phyloP scores from a whole-genome alignment of 441 rosid genomes.

The Adansonia madagascariensis region DNA sequence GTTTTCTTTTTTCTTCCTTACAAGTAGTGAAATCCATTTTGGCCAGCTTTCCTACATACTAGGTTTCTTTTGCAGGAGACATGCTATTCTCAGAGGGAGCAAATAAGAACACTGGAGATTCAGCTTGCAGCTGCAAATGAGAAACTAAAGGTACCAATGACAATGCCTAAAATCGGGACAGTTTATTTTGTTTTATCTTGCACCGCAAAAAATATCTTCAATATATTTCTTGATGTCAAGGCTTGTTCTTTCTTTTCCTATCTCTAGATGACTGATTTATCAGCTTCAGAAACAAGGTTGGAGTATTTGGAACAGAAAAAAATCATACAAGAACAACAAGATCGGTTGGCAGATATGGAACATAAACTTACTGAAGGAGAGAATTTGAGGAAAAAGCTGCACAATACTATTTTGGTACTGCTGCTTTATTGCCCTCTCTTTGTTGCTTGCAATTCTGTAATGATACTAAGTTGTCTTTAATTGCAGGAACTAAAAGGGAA shows the following conservation, averaged over 20 bases:
- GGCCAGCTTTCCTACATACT: constrained; percentile 21
- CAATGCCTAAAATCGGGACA: constrained; percentile 1
- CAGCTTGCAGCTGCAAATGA: constrained; percentile 76
- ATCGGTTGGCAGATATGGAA: constrained; percentile 69
- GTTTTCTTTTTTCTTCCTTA: background rate
- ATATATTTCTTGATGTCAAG: background rate
- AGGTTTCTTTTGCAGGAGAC: constrained; percentile 57
- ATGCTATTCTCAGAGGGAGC: constrained; percentile 79
- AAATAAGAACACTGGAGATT: constrained; percentile 58
- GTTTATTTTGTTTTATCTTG: background rate
- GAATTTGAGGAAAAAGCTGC: constrained; percentile 77
- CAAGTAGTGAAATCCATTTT: background rate
- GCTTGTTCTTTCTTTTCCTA: background rate
- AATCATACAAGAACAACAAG: constrained; percentile 48
- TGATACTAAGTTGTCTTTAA: constrained; percentile 22
- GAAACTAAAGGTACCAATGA: constrained; percentile 68
- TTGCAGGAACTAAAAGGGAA: constrained; percentile 93
- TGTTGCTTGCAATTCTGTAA: background rate
- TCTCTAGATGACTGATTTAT: constrained; percentile 61
- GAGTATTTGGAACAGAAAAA: constrained; percentile 64
- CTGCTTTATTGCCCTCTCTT: background rate
- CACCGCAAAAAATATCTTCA: background rate
- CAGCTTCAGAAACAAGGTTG: constrained; percentile 53
- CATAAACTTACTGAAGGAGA: constrained; percentile 78
- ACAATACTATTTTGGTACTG: constrained; percentile 85